Conservation (phyloP, 495 filamentous ascomycete species). For the Platismatia glauca region DNA sequence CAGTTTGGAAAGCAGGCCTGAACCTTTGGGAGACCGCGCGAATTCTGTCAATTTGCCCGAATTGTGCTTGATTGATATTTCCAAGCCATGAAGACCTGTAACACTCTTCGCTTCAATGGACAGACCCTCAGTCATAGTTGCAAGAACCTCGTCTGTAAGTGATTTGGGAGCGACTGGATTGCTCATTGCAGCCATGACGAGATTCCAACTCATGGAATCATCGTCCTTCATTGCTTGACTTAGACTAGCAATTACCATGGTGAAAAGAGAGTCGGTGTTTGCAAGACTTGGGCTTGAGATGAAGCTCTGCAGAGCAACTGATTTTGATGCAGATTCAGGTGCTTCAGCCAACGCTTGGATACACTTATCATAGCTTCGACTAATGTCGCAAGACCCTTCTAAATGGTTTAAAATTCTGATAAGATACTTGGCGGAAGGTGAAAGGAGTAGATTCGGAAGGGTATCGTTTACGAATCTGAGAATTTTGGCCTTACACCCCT, state of each 20-base stretch:
- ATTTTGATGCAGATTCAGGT: conserved; percentile 25
- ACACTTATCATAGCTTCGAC: conserved; percentile 23
- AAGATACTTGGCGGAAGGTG: conserved; percentile 44
- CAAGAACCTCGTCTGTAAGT: conserved; percentile 37
- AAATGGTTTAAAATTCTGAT: conserved; percentile 28
- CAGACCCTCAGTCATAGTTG: conserved; percentile 30
- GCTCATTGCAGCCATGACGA: conserved; percentile 38
- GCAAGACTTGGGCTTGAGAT: conserved; percentile 25
- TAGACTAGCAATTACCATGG: conserved; percentile 19
- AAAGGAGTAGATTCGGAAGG: conserved; percentile 43
- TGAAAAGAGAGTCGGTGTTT: conserved; percentile 6
- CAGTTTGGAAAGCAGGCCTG: conserved; percentile 46
- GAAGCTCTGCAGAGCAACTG: conserved; percentile 25
- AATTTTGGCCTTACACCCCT: conserved; percentile 23
- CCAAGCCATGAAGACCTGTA: conserved; percentile 29
- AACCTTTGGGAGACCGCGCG: conserved; percentile 33
- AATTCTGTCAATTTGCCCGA: conserved; percentile 26
- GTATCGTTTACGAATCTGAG: conserved; percentile 38
- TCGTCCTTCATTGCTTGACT: conserved; percentile 22
- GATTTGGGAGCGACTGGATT: conserved; percentile 37
- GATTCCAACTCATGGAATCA: conserved; percentile 20
- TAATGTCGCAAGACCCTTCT: conserved; percentile 20
- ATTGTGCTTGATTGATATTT: conserved; percentile 27
- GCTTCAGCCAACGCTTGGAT: conserved; percentile 25
- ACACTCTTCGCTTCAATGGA: conserved; percentile 24